phyloP scores from a whole-genome alignment of 371 early-diverging fungal genomes.

The Cokeromyces recurvatus region DNA sequence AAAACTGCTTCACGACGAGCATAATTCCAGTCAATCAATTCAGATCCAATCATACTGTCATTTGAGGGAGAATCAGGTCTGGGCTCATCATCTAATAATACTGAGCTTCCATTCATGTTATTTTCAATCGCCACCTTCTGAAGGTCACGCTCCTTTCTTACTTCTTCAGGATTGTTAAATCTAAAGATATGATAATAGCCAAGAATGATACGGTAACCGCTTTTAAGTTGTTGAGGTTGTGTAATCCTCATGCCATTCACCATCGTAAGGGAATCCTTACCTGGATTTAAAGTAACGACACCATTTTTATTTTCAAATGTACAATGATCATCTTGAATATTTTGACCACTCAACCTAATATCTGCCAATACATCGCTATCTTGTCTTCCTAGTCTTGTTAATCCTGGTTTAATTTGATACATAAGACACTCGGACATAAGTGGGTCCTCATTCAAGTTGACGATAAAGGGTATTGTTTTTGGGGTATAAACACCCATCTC shows the following conservation, averaged over 20 bases:
- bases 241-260: slow-evolving; percentile 74
- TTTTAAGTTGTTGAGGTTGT: slow-evolving; percentile 55
- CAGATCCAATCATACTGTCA: slow-evolving; percentile 47
- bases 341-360: slow-evolving; percentile 69
- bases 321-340: slow-evolving; percentile 73
- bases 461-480: slow-evolving; percentile 79
- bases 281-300: slow-evolving; percentile 62
- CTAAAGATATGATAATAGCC: slow-evolving; percentile 81
- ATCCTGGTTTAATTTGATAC: slow-evolving; percentile 79
- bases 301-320: slow-evolving; percentile 66
- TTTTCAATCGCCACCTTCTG: slow-evolving; percentile 27
- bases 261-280: slow-evolving; percentile 54
- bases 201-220: slow-evolving; percentile 81
- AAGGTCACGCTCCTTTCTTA: slow-evolving; percentile 63
- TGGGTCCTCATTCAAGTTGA: slow-evolving; percentile 90
- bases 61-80: slow-evolving; percentile 54
- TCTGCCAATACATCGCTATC: slow-evolving; percentile 52
- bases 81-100: slow-evolving; percentile 16
- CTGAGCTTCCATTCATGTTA: slow-evolving; percentile 8
- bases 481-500: slow-evolving; percentile 82
- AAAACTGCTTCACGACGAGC: slow-evolving; percentile 68
- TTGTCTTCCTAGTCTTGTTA: slow-evolving; percentile 66
- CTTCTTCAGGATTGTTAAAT: slow-evolving; percentile 86
- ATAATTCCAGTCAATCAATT: slow-evolving; percentile 75
- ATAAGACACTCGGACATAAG: slow-evolving; percentile 88